phyloP scores from a whole-genome alignment of 2,329 filamentous ascomycete species.

The Coleophoma eucalyptorum region DNA sequence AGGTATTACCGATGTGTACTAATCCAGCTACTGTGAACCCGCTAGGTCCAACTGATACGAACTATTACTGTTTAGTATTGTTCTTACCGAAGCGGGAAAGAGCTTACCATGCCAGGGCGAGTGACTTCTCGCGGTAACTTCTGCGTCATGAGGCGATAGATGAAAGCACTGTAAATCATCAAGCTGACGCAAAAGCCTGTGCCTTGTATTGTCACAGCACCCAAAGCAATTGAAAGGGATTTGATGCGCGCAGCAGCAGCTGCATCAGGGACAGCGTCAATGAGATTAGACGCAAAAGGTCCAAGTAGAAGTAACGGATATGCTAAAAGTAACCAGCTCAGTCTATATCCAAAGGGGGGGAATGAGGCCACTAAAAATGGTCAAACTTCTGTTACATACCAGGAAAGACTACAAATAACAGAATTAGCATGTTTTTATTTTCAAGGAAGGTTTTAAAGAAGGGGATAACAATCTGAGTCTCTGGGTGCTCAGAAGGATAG shows the following conservation, averaged over 20 bases:
- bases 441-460: too few species aligned
- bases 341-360: too few species aligned
- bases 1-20: slow-evolving; percentile 29
- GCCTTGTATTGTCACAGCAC: slow-evolving; percentile 47
- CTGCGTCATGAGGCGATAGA: slow-evolving; percentile 85
- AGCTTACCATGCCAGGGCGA: slow-evolving; percentile 64
- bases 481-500: too few species aligned
- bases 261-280: slow-evolving; percentile 26
- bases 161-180: slow-evolving; percentile 81
- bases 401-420: too few species aligned
- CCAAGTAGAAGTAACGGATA: slow-evolving; percentile 78
- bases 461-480: too few species aligned
- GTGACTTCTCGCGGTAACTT: slow-evolving; percentile 74
- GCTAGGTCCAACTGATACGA: slow-evolving; percentile 72
- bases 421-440: too few species aligned
- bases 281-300: slow-evolving; percentile 60
- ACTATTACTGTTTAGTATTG: slow-evolving; percentile 36
- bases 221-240: slow-evolving; percentile 41
- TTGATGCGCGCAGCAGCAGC: slow-evolving; percentile 35
- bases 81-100: background rate
- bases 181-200: slow-evolving; percentile 56
- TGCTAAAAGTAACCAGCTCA: slow-evolving; percentile 60
- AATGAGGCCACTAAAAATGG: too few species aligned
- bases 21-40: slow-evolving; percentile 59
- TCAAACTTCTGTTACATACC: too few species aligned